A percentile compares a stretch with the other conserved stretches of the same genome.
Conservation (phyloP, 441 rosid genomes). For the Pelargonium fulgidum region DNA sequence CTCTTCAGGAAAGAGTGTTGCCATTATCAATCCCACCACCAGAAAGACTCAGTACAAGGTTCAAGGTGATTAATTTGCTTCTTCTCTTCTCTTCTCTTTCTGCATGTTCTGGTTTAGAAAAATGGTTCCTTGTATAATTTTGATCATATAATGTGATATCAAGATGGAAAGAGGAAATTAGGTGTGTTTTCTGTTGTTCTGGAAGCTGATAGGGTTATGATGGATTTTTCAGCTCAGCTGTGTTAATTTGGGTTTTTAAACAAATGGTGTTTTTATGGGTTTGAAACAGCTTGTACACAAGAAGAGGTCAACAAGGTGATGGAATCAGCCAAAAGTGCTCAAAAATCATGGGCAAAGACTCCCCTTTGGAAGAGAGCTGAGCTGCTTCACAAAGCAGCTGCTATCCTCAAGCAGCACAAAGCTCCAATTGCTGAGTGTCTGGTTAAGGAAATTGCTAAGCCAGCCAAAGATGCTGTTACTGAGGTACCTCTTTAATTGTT, state of each 20-base stretch:
- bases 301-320: constrained; percentile 87
- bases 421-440: constrained; percentile 78
- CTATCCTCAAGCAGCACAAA: constrained; percentile 75
- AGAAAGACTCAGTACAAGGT: constrained; percentile 84
- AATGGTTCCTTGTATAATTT: background rate
- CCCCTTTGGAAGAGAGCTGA: constrained; percentile 97
- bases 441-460: constrained; percentile 94
- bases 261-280: background rate
- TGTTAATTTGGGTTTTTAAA: too few relatives aligned
- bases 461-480: constrained; percentile 87
- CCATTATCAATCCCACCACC: constrained; percentile 78
- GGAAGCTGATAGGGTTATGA: too few relatives aligned
- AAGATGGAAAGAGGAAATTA: background rate
- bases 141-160: background rate
- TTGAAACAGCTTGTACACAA: constrained; percentile 71
- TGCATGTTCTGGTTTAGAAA: background rate
- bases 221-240: too few relatives aligned
- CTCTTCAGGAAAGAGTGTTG: constrained; percentile 64
- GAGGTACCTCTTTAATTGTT: constrained; percentile 43
- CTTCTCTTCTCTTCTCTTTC: background rate
- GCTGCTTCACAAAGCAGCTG: constrained; percentile 91
- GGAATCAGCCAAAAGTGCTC: constrained; percentile 71
- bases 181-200: too few relatives aligned
- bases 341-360: constrained; percentile 86
- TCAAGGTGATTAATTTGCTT: constrained; percentile 41